Evolutionary conservation across 371 early-diverging fungal genomes (phyloP), one percentile per base, ranked within the genome.

Genomic region (Rhizopus arrhizus): DNA sequence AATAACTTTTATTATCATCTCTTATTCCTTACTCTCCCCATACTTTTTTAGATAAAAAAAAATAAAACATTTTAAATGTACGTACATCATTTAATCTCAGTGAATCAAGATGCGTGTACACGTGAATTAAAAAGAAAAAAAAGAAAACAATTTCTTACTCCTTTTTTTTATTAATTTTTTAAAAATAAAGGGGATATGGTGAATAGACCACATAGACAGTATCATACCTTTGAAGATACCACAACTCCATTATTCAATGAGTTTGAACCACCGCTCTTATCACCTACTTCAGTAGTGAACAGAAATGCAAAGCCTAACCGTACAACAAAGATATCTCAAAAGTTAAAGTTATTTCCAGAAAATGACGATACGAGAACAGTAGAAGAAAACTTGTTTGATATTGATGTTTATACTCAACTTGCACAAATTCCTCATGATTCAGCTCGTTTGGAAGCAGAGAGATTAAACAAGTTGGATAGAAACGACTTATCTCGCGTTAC

Each of bases 271-370:
- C 36, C 36, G 6, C 36, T 11, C 6, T 11, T 36, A 9, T 36
- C 36, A 36, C 36, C 36, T 36, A 36, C 36, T 36, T 36, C 36
- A 36, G 36, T 36, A 9, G 43, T n/a, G 3, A 43, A 43, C 5
- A 43, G 43, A 43, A 10, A 43, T 15, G 15, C 43, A 43, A 43
- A 77, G 32, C 89, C 88, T 12, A 85, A 84, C 50, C 87, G 95
- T 56, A 94, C 95, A 5, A 93, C 94, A 28, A 94, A 93, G 66
- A 88, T 86, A 34, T 87, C 90, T 16, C 94, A 94, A 68, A 96
- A 96, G 76, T 80, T 95, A 12, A 88, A 90, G 29, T 73, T 96
- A 31, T 89, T 96, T 56, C 95, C 96, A 5, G 92, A 91, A 54
- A 91, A 91, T 48, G 85, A 79, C 29, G 87, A 86, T 16, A 62